Evolutionary conservation across 805 yeast species (phyloP).

Genomic region (Candida nonsorbophila): DNA sequence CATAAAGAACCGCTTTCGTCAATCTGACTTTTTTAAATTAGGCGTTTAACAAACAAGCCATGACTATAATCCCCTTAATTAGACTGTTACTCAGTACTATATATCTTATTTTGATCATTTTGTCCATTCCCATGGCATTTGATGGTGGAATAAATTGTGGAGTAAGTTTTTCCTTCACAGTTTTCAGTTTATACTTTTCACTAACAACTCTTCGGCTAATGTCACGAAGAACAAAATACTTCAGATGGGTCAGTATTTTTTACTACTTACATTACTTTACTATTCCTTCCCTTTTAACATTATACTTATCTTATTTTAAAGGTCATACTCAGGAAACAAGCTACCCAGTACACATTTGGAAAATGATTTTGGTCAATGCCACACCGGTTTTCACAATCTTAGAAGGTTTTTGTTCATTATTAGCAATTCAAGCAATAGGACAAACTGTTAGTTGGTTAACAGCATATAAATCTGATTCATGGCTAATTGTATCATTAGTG

Average conservation of each 20-base stretch:
- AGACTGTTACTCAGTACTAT: slow-evolving; percentile 39
- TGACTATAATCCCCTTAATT: not conserved
- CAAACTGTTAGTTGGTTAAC: slow-evolving; percentile 72
- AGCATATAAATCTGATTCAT: slow-evolving; percentile 58
- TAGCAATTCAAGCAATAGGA: slow-evolving; percentile 90
- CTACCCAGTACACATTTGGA: slow-evolving; percentile 58
- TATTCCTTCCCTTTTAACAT: slow-evolving; percentile 74
- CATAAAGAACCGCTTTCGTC: too few species aligned
- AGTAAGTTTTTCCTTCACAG: slow-evolving; percentile 70
- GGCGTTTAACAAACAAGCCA: too few species aligned
- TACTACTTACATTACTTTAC: slow-evolving; percentile 80
- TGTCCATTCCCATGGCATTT: slow-evolving; percentile 88
- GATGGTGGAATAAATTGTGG: slow-evolving; percentile 95
- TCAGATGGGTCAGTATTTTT: slow-evolving; percentile 42
- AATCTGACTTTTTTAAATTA: too few species aligned
- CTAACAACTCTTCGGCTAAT: slow-evolving; percentile 69
- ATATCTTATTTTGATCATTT: slow-evolving; percentile 62
- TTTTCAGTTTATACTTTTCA: slow-evolving; percentile 52
- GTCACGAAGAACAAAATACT: slow-evolving; percentile 35
- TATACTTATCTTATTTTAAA: slow-evolving; percentile 54
- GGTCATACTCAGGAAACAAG: slow-evolving; percentile 4
- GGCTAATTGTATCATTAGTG: slow-evolving; percentile 72
- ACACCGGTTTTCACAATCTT: slow-evolving; percentile 85
- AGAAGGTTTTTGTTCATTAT: slow-evolving; percentile 89
- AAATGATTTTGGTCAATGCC: slow-evolving; percentile 61